Evolutionary conservation across 441 rosid genomes (phyloP).

Genomic region (Pelargonium citronellum): DNA sequence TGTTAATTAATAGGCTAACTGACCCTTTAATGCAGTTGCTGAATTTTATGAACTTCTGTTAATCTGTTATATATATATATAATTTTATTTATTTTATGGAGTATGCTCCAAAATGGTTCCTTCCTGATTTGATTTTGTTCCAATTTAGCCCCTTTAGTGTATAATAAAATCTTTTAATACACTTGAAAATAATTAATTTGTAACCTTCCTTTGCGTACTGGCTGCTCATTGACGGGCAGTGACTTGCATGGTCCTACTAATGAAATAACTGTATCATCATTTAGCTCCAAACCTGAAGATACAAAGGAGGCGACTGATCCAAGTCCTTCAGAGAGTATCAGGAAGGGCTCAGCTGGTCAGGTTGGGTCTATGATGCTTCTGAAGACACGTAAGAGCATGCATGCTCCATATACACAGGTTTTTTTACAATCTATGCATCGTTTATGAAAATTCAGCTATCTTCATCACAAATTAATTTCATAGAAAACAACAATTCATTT

Average conservation of each 20-base stretch:
- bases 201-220: neutral
- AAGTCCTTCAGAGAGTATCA: constrained; percentile 34
- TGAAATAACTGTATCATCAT: constrained; percentile 23
- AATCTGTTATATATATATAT: no score
- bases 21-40: neutral
- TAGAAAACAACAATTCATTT: constrained; percentile 8
- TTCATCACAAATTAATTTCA: constrained; percentile 10
- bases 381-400: constrained; percentile 71
- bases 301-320: constrained; percentile 26
- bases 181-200: no score
- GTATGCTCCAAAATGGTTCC: no score
- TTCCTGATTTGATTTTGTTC: no score
- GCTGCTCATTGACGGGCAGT: constrained; percentile 29
- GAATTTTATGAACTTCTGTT: neutral
- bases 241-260: constrained; percentile 27
- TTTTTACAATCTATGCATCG: constrained; percentile 2
- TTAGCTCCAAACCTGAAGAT: constrained; percentile 31
- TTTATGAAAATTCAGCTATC: neutral
- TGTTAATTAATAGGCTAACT: constrained; percentile 24
- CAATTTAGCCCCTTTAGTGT: no score
- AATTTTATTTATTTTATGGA: no score
- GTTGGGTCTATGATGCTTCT: constrained; percentile 84
- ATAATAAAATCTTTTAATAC: no score
- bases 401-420: constrained; percentile 95
- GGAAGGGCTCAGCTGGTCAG: constrained; percentile 87